Percentiles rank a stretch among this genome's conserved stretches.
These are phyloP conservation scores for Hura crepitans DNA, from an alignment of 441 rosid genomes.

Conservation along the genomic window DNA sequence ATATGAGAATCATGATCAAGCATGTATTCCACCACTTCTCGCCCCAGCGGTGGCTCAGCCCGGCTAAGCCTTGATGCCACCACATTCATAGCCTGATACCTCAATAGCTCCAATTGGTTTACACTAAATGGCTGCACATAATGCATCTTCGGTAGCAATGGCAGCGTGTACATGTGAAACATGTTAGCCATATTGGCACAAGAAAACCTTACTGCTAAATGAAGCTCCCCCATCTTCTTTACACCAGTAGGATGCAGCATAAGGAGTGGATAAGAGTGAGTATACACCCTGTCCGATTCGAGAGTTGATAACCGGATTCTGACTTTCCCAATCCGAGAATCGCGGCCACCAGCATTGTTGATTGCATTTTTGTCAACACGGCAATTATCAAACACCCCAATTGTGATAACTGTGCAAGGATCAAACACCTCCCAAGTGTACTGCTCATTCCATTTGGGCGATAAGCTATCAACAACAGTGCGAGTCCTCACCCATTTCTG, in stretches of 20 bases:
- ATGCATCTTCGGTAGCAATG: slow-evolving; percentile 32
- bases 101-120: slow-evolving; percentile 27
- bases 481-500: slow-evolving; percentile 49
- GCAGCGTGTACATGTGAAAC: slow-evolving; percentile 30
- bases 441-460: slow-evolving; percentile 55
- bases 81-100: slow-evolving; percentile 33
- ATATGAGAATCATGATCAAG: slow-evolving; percentile 50
- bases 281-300: slow-evolving; percentile 43
- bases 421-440: slow-evolving; percentile 66
- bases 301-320: slow-evolving; percentile 48
- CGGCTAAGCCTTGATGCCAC: slow-evolving; percentile 29
- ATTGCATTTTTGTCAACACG: slow-evolving; percentile 30
- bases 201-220: slow-evolving; percentile 31
- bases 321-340: slow-evolving; percentile 45
- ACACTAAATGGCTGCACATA: slow-evolving; percentile 30
- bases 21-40: slow-evolving; percentile 57
- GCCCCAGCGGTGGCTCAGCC: slow-evolving; percentile 46
- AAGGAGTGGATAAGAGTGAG: slow-evolving; percentile 45
- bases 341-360: slow-evolving; percentile 22
- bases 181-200: slow-evolving; percentile 29
- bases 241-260: slow-evolving; percentile 31
- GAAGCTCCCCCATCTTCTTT: slow-evolving; percentile 33
- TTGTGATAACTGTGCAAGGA: slow-evolving; percentile 46
- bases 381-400: slow-evolving; percentile 50
- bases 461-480: slow-evolving; percentile 39